Evolutionary conservation across 1,284 basidiomycete species (phyloP), one percentile per base, ranked within the genome.

Genomic region (Anthracocystis walkeri): DNA sequence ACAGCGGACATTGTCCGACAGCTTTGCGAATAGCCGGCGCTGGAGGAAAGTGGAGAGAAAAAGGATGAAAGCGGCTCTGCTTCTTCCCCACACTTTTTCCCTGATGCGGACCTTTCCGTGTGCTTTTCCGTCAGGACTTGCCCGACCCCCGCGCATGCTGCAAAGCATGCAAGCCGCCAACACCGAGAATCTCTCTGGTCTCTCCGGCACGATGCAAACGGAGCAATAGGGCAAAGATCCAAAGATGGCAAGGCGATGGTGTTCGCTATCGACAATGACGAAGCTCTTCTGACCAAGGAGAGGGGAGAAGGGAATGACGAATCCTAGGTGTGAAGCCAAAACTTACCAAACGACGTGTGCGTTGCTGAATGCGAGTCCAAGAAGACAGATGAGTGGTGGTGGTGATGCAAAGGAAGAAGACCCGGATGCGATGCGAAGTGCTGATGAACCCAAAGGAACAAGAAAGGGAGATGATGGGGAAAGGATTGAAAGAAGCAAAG

Each of bases 311-410:
- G 33, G 5, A 25, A 38, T 35, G 27, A 48, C 46, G 46, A 48
- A 33, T 33, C 21, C 57, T 3, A 41, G 45, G 29, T 31, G 50
- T 40, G 50, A 12, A 52, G 12, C 50, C 10, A 8, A 33, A 16
- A 66, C 64, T 66, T 66, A 66, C 58, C 48, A 56, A 42, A 44
- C 50, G 33, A 52, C 12, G 21, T 23, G 11, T 35, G 50, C 50
- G 50, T 25, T 41, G 40, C 21, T 42, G 25, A 23, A 16, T 25
- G 40, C 49, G 21, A 29, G 31, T 65, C 48, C 48, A 20, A 49
- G 8, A 48, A 25, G n/a, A 25, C 4, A 50, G 45, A 59, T 27
- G 65, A 62, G 65, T 54, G 65, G 65, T 63, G 56, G 56, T 68
- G 51, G 44, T 8, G 45, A 53, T 45, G 58, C 27, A 54, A 38